phyloP scores from a whole-genome alignment of 1,139 yeast genomes.

The Pichia sp. region DNA sequence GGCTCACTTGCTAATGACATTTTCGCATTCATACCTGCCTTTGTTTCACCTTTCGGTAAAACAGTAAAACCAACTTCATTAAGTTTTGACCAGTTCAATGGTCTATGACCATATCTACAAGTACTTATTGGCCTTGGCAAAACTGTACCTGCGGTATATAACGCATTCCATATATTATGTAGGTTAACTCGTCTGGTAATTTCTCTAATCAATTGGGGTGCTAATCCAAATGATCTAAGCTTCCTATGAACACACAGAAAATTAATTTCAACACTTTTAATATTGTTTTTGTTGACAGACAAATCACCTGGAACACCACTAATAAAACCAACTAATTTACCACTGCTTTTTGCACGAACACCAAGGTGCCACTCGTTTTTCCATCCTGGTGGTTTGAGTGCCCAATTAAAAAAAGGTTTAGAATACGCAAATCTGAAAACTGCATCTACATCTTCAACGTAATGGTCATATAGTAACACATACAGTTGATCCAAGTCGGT shows the following conservation, averaged over 20 bases:
- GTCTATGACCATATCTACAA: slow-evolving; percentile 89
- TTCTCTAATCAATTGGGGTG: slow-evolving; percentile 91
- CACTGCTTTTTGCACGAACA: slow-evolving; percentile 71
- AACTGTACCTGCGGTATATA: slow-evolving; percentile 87
- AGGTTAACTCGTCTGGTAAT: slow-evolving; percentile 88
- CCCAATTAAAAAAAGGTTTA: slow-evolving; percentile 83
- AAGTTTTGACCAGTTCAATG: slow-evolving; percentile 84
- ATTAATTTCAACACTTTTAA: slow-evolving; percentile 82
- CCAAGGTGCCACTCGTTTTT: slow-evolving; percentile 86
- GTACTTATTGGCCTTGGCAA: slow-evolving; percentile 91
- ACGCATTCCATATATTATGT: slow-evolving; percentile 87
- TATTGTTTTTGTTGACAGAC: slow-evolving; percentile 48
- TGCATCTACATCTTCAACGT: slow-evolving; percentile 91
- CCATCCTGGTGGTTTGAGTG: slow-evolving; percentile 93
- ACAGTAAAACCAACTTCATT: slow-evolving; percentile 85
- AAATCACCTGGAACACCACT: slow-evolving; percentile 81
- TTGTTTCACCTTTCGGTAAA: slow-evolving; percentile 69
- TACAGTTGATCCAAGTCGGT: slow-evolving; percentile 68
- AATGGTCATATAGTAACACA: slow-evolving; percentile 74
- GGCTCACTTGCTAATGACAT: slow-evolving; percentile 63
- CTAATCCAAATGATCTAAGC: slow-evolving; percentile 83
- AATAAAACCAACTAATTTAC: slow-evolving; percentile 83
- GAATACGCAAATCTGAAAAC: slow-evolving; percentile 88
- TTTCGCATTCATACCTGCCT: slow-evolving; percentile 74
- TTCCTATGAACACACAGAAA: slow-evolving; percentile 92